Evolutionary conservation across 441 rosid species (phyloP).

Genomic region (Populus trichocarpa): DNA sequence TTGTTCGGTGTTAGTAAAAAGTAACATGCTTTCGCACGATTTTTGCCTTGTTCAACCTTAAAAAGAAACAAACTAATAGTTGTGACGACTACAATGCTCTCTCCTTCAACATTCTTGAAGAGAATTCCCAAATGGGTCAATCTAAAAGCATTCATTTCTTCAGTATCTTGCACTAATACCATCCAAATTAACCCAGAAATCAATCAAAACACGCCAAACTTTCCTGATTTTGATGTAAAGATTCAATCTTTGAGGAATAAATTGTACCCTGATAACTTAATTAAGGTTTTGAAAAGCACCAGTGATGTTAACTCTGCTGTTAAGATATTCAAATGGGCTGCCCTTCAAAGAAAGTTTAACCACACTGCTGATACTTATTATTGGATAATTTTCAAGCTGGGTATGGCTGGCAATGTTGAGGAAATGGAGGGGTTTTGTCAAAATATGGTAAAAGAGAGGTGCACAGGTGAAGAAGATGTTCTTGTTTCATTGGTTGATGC

Average conservation of each 20-base stretch:
- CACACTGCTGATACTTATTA: slow-evolving; percentile 44
- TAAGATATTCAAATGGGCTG: slow-evolving; percentile 52
- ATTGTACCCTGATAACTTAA: slow-evolving; percentile 34
- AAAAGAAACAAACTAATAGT: background rate
- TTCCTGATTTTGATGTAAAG: slow-evolving; percentile 30
- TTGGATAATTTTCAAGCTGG: slow-evolving; percentile 49
- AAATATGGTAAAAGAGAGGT: slow-evolving; percentile 33
- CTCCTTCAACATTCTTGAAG: slow-evolving; percentile 24
- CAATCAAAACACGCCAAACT: slow-evolving; percentile 12
- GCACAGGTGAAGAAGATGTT: slow-evolving; percentile 26
- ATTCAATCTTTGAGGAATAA: slow-evolving; percentile 32
- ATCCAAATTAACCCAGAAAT: slow-evolving; percentile 20
- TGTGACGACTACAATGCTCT: slow-evolving; percentile 28
- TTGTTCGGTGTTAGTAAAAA: background rate
- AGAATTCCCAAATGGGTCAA: slow-evolving; percentile 31
- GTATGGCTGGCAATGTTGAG: slow-evolving; percentile 43
- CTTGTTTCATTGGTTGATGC: slow-evolving; percentile 35
- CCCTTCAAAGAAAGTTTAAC: slow-evolving; percentile 35
- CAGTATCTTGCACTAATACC: slow-evolving; percentile 30
- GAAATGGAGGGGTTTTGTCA: slow-evolving; percentile 43
- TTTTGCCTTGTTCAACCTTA: background rate
- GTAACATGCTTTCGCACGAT: background rate
- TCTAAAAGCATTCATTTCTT: slow-evolving; percentile 29
- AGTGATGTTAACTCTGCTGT: slow-evolving; percentile 37
- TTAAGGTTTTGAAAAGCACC: slow-evolving; percentile 37